Conservation (phyloP, 2,329 filamentous ascomycete species). For the Alternaria solani region DNA sequence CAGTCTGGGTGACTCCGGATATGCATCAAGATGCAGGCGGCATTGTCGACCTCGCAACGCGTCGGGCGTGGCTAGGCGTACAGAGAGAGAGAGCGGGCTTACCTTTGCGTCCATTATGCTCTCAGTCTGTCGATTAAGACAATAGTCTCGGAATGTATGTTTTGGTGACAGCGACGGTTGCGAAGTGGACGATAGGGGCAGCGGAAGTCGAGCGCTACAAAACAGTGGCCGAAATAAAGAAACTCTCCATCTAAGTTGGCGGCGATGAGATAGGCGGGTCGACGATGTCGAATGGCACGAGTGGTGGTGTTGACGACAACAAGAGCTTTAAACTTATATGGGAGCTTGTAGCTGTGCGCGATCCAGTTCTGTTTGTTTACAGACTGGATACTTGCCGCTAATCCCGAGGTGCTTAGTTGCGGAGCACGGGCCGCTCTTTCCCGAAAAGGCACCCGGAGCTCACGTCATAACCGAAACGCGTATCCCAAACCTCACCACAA, state of each 20-base stretch:
- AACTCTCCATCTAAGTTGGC: slow-evolving; percentile 53
- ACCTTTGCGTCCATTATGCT: slow-evolving; percentile 57
- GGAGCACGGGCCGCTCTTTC: slow-evolving; percentile 16
- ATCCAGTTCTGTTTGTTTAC: slow-evolving; percentile 20
- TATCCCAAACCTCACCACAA: slow-evolving; percentile 23
- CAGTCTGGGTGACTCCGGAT: slow-evolving; percentile 10
- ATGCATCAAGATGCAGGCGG: slow-evolving; percentile 4
- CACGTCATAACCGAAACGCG: slow-evolving; percentile 32
- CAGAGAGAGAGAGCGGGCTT: slow-evolving; percentile 22
- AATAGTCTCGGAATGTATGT: slow-evolving; percentile 22
- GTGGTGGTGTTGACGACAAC: slow-evolving; percentile 38
- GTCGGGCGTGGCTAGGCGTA: slow-evolving; percentile 1
- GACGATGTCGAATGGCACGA: slow-evolving; percentile 37
- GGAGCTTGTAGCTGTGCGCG: slow-evolving; percentile 25
- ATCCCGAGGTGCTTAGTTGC: slow-evolving; percentile 11
- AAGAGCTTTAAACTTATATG: slow-evolving; percentile 38
- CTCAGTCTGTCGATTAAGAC: slow-evolving; percentile 28
- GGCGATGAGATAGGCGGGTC: slow-evolving; percentile 50
- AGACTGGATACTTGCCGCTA: slow-evolving; percentile 13
- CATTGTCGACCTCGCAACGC: slow-evolving; percentile 7
- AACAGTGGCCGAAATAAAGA: slow-evolving; percentile 48
- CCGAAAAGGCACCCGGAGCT: background rate
- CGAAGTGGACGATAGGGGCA: slow-evolving; percentile 36
- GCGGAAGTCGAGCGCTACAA: slow-evolving; percentile 44
- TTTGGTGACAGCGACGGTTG: slow-evolving; percentile 31